Conservation (phyloP, 768 basidiomycete genomes). For the Trametes villosa region DNA sequence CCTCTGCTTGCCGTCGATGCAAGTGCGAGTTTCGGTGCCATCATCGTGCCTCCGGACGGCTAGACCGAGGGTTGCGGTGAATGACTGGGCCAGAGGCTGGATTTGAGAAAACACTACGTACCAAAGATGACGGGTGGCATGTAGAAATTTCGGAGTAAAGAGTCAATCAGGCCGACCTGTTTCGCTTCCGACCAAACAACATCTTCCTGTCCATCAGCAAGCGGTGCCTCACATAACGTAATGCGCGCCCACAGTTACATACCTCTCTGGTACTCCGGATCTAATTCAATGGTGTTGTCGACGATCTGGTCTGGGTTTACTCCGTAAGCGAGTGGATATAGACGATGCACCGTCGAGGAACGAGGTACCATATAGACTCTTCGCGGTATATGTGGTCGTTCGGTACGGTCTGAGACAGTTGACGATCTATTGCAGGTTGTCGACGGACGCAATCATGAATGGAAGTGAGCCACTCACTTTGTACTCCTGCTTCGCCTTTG, state of each 20-base stretch:
- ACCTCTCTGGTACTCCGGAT: slow-evolving; percentile 74
- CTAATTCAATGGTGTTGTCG: slow-evolving; percentile 52
- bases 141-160: slow-evolving; percentile 64
- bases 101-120: slow-evolving; percentile 33
- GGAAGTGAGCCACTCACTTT: slow-evolving; percentile 19
- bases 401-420: slow-evolving; percentile 43
- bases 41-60: slow-evolving; percentile 45
- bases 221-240: no score
- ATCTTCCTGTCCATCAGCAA: slow-evolving; percentile 39
- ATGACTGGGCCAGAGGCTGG: background rate
- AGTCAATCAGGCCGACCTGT: slow-evolving; percentile 66
- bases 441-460: slow-evolving; percentile 21
- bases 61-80: slow-evolving; percentile 26
- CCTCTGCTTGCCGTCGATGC: slow-evolving; percentile 78
- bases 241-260: slow-evolving; percentile 4
- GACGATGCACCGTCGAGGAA: background rate
- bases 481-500: slow-evolving; percentile 36
- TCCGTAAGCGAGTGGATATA: background rate
- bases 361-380: slow-evolving; percentile 47
- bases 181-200: slow-evolving; percentile 69
- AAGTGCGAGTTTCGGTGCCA: slow-evolving; percentile 50
- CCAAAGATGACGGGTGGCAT: slow-evolving; percentile 72
- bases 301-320: slow-evolving; percentile 51
- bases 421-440: slow-evolving; percentile 22
- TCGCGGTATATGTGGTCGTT: slow-evolving; percentile 46